A percentile compares a stretch with the other conserved stretches of the same genome.
Conservation (phyloP, 2,329 filamentous ascomycete genomes). For the Exophiala bonariae region DNA sequence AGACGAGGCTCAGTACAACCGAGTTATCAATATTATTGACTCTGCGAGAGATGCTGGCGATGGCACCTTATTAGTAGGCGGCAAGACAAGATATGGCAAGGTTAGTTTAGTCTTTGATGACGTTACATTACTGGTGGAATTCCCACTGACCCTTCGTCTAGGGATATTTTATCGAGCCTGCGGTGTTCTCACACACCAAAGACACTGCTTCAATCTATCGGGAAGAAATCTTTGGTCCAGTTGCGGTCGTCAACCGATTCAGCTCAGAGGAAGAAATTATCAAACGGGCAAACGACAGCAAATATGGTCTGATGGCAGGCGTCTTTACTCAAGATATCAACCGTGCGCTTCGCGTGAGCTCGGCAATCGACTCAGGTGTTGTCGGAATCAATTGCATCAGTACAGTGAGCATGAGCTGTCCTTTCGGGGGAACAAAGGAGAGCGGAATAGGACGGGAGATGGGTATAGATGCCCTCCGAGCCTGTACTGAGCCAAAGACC, state of each 20-base stretch:
- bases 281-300: slow-evolving; percentile 36
- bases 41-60: slow-evolving; percentile 36
- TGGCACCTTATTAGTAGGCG: slow-evolving; percentile 39
- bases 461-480: slow-evolving; percentile 38
- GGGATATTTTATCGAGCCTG: slow-evolving; percentile 39
- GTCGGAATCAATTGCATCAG: slow-evolving; percentile 45
- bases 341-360: slow-evolving; percentile 39
- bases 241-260: slow-evolving; percentile 39
- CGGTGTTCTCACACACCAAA: slow-evolving; percentile 34
- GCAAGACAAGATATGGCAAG: slow-evolving; percentile 27
- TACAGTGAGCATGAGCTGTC: slow-evolving; percentile 37
- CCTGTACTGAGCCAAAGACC: slow-evolving; percentile 38
- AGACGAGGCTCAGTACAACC: slow-evolving; percentile 42
- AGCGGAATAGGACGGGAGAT: slow-evolving; percentile 52
- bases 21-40: slow-evolving; percentile 41
- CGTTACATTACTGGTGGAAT: too few relatives aligned
- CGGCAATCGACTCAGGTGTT: slow-evolving; percentile 42
- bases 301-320: slow-evolving; percentile 41
- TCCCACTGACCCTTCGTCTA: too few relatives aligned
- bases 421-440: slow-evolving; percentile 45
- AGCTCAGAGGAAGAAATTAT: slow-evolving; percentile 39
- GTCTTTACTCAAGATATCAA: slow-evolving; percentile 43
- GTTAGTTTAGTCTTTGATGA: slow-evolving; percentile 57
- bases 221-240: slow-evolving; percentile 44
- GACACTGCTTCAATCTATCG: slow-evolving; percentile 34